phyloP scores from a whole-genome alignment of 495 filamentous ascomycete genomes.

The Lineolata rhizophorae region DNA sequence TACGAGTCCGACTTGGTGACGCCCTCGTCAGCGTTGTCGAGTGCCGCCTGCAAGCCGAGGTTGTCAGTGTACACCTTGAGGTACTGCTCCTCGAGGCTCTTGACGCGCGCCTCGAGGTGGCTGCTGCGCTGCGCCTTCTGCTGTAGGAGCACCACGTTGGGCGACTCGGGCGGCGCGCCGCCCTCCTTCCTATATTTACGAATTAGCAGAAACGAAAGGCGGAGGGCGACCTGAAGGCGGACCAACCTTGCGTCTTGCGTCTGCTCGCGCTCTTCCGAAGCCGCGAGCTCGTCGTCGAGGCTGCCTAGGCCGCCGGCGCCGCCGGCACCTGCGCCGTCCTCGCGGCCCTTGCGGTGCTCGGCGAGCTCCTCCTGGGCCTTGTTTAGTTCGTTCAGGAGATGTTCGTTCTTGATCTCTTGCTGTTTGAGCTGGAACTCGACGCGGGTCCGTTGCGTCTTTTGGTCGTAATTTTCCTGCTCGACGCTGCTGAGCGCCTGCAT shows the following conservation, averaged over 20 bases:
- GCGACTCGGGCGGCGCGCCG: too few relatives aligned
- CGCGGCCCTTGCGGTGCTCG: conserved; percentile 31
- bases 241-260: not conserved
- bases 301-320: not conserved
- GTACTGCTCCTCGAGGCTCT: conserved; percentile 13
- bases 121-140: conserved; percentile 2
- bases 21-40: conserved; percentile 6
- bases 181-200: not conserved
- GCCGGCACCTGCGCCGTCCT: conserved; percentile 6
- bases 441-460: conserved; percentile 31
- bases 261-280: conserved; percentile 3
- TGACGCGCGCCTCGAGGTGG: conserved; percentile 4
- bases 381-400: conserved; percentile 28
- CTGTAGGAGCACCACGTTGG: not conserved
- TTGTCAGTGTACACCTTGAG: conserved; percentile 16
- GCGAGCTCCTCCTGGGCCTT: conserved; percentile 30
- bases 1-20: conserved; percentile 6
- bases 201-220: not conserved
- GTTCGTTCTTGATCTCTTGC: conserved; percentile 29
- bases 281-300: conserved; percentile 5
- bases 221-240: not conserved
- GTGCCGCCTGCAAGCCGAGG: conserved; percentile 10
- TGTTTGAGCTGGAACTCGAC: conserved; percentile 35
- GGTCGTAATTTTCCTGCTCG: conserved; percentile 38
- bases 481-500: conserved; percentile 31